Conservation (phyloP, 495 filamentous ascomycete species). For the Sabuloglossum arenarium region DNA sequence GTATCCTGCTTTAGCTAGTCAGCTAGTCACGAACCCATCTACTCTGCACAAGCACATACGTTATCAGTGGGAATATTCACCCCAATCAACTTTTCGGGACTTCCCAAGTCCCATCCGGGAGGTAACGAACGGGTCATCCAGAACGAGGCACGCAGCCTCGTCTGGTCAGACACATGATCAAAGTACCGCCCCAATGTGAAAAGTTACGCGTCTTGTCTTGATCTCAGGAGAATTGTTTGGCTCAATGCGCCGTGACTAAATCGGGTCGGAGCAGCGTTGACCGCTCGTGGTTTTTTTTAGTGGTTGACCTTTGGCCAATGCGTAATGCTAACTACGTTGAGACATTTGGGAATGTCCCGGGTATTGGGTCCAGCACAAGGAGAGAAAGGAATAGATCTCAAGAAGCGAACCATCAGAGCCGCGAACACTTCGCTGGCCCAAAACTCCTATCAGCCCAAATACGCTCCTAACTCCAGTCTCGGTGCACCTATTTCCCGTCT, state of each 20-base stretch:
- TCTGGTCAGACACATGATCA: not conserved
- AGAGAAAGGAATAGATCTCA: not conserved
- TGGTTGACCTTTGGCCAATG: not conserved
- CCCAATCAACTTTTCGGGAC: not conserved
- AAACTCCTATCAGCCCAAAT: slow-evolving; percentile 1
- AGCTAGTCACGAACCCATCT: too few relatives aligned
- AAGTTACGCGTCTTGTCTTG: not conserved
- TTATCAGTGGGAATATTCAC: too few relatives aligned
- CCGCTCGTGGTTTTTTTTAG: not conserved
- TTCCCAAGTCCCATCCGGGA: not conserved
- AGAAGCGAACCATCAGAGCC: not conserved
- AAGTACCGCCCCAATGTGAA: not conserved
- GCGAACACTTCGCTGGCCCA: slow-evolving; percentile 2
- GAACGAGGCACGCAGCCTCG: not conserved
- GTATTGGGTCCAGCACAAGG: not conserved
- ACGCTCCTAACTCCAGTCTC: not conserved
- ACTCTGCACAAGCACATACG: too few relatives aligned
- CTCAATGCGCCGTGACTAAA: not conserved
- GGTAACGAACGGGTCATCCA: slow-evolving; percentile 1
- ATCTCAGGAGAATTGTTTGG: not conserved
- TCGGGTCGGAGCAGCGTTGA: not conserved
- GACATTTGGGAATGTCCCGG: not conserved
- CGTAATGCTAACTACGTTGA: not conserved
- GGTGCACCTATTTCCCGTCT: not conserved
- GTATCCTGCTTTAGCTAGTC: too few relatives aligned